Evolutionary conservation across 2,329 filamentous ascomycete genomes (phyloP), one percentile per base, ranked within the genome.

Genomic region (Fusarium sp.): DNA sequence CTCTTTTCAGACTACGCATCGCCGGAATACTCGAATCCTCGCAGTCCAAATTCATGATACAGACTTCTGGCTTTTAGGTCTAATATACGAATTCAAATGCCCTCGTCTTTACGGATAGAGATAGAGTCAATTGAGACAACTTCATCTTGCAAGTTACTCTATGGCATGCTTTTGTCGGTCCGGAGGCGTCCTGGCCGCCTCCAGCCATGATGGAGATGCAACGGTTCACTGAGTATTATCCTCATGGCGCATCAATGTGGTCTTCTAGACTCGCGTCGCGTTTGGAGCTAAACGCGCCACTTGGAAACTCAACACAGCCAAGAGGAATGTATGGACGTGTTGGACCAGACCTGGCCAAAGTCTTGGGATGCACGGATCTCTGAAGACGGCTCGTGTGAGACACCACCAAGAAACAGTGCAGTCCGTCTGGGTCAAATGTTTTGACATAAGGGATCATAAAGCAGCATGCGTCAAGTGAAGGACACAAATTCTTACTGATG

Each of bases 311-410:
- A 44, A 23, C 35, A n/a, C 39, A 38, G 39, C 29, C 24, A 42
- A 18, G 15, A 63, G 66, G 62, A 58, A 59, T 58, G 62, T 28
- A 48, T 35, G 21, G 26, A 21, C 37, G 31, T 38, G 29, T 21
- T 35, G 24, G 37, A 24, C 43, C 42, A 52, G 21, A 53, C 31
- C 43, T 48, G 29, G 29, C 39, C 18, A 37, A 35, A 33, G 37
- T 38, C 43, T 44, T 47, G 33, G 18, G n/a, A 49, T 26, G 10
- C 35, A 16, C 16, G 18, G 33, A 41, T 23, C 21, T 28, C 26
- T 39, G 5, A 47, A 20, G 21, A 20, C 15, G 46, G 39, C 21
- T 39, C 29, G 11, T 26, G 38, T n/a, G 24, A 38, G 37, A 67
- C 31, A 60, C 29, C 7, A 16, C 23, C 38, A 15, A 46, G 28